Percentiles rank a stretch among this genome's conserved stretches.
These are phyloP conservation scores for Coemansia furcata DNA, from an alignment of 192 early-diverging fungal species.

Conservation along the genomic window DNA sequence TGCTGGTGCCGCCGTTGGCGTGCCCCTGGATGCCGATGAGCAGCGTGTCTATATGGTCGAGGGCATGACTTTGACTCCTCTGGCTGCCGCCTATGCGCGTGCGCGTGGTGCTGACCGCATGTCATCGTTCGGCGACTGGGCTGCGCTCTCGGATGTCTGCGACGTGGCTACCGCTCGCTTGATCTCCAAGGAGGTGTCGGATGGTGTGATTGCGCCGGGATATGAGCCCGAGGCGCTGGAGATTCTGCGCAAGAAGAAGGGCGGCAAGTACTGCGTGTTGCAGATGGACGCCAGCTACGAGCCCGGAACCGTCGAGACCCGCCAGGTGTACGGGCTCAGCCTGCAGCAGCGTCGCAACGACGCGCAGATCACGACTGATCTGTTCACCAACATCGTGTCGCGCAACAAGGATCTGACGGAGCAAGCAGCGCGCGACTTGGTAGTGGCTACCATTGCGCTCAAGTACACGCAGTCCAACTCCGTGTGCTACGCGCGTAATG, in stretches of 20 bases:
- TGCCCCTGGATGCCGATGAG: slow-evolving; percentile 76
- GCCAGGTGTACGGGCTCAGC: slow-evolving; percentile 93
- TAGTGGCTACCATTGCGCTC: slow-evolving; percentile 96
- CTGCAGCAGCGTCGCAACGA: slow-evolving; percentile 94
- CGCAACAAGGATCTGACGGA: slow-evolving; percentile 71
- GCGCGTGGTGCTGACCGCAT: slow-evolving; percentile 98
- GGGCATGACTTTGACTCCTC: slow-evolving; percentile 79
- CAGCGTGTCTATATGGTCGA: slow-evolving; percentile 92
- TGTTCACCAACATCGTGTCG: slow-evolving; percentile 88
- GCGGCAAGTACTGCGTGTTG: slow-evolving; percentile 93
- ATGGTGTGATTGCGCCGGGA: slow-evolving; percentile 94
- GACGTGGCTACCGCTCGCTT: slow-evolving; percentile 93
- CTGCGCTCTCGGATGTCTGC: slow-evolving; percentile 84
- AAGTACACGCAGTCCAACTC: slow-evolving; percentile 99
- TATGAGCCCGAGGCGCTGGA: slow-evolving; percentile 86
- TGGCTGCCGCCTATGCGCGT: slow-evolving; percentile 93
- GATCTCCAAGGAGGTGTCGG: slow-evolving; percentile 94
- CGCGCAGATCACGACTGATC: slow-evolving; percentile 64
- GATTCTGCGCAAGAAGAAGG: slow-evolving; percentile 93
- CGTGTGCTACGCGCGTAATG: slow-evolving; percentile 97
- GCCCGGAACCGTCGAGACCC: slow-evolving; percentile 79
- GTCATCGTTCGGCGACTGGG: slow-evolving; percentile 99
- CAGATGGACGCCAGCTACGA: slow-evolving; percentile 92
- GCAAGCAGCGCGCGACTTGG: slow-evolving; percentile 75
- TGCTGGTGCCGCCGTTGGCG: slow-evolving; percentile 93